phyloP scores from a whole-genome alignment of 495 filamentous ascomycete species.

The Symbiotaphrina buchneri region DNA sequence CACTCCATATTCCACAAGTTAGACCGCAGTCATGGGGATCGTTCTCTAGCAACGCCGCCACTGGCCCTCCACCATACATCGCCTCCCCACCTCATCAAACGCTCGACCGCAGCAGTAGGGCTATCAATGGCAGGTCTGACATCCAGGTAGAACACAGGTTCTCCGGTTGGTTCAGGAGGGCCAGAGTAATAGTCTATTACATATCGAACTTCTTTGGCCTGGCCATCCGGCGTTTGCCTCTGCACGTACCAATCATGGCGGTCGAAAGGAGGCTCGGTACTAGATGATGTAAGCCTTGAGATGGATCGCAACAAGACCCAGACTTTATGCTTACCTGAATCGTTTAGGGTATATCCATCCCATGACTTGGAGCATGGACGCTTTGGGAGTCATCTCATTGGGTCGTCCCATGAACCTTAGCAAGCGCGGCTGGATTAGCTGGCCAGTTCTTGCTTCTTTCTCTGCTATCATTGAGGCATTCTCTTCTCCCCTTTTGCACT shows the following conservation, averaged over 20 bases:
- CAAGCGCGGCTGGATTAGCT: constrained; percentile 40
- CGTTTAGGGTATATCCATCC: constrained; percentile 56
- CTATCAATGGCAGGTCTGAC: constrained; percentile 85
- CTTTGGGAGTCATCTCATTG: constrained; percentile 76
- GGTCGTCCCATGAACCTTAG: constrained; percentile 76
- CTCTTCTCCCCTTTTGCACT: constrained; percentile 53
- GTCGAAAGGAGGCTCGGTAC: constrained; percentile 77
- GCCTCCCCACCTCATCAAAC: constrained; percentile 71
- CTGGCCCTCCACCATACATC: constrained; percentile 86
- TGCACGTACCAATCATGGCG: constrained; percentile 92
- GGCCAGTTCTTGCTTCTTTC: constrained; percentile 16
- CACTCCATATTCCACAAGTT: too few species aligned
- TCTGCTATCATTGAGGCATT: constrained; percentile 21
- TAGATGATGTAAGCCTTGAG: constrained; percentile 11
- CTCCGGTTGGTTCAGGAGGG: constrained; percentile 65
- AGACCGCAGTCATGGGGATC: too few species aligned
- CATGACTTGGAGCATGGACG: constrained; percentile 52
- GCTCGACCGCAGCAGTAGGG: constrained; percentile 59
- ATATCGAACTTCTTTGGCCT: constrained; percentile 60
- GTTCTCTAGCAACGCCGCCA: constrained; percentile 26
- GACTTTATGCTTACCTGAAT: constrained; percentile 50
- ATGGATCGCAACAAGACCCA: background rate
- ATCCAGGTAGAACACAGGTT: constrained; percentile 92
- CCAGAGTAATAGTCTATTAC: constrained; percentile 96
- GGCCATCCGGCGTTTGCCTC: constrained; percentile 33